Conservation (phyloP, 106 monocot genomes). For the Dendrobium officinale region DNA sequence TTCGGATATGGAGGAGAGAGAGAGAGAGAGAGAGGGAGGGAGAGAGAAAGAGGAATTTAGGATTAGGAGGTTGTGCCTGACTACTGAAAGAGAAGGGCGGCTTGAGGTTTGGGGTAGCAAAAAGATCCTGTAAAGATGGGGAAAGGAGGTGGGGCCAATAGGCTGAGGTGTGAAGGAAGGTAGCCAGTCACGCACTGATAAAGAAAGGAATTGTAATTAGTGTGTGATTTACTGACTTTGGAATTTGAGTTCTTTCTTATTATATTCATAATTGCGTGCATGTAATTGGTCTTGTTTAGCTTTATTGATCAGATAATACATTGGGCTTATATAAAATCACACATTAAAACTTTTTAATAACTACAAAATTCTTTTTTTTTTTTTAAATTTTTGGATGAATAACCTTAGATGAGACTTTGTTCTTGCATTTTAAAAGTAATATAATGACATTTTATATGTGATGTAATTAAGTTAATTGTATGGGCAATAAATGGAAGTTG, state of each 20-base stretch:
- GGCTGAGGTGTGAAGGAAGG: conserved; percentile 3
- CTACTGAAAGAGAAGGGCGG: background rate
- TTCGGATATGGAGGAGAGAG: background rate
- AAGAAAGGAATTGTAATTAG: background rate
- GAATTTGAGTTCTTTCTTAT: background rate
- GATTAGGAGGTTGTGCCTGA: background rate
- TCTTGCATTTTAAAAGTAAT: too few relatives aligned
- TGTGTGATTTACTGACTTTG: background rate
- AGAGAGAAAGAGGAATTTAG: background rate
- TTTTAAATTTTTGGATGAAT: too few relatives aligned
- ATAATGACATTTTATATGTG: too few relatives aligned
- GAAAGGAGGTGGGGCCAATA: background rate
- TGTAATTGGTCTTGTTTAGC: background rate
- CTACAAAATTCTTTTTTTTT: too few relatives aligned
- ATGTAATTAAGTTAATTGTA: too few relatives aligned
- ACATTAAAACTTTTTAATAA: too few relatives aligned
- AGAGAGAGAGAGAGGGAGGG: conserved; percentile 5
- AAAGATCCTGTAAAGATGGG: background rate
- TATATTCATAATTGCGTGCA: background rate
- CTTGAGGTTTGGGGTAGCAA: background rate
- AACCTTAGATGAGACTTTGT: too few relatives aligned
- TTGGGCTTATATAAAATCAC: too few relatives aligned
- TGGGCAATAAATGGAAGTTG: too few relatives aligned
- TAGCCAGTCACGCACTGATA: conserved; percentile 7
- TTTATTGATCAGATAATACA: too few relatives aligned